Evolutionary conservation across 1,284 basidiomycete genomes (phyloP).

Genomic region (Cystobasidium pallidum): DNA sequence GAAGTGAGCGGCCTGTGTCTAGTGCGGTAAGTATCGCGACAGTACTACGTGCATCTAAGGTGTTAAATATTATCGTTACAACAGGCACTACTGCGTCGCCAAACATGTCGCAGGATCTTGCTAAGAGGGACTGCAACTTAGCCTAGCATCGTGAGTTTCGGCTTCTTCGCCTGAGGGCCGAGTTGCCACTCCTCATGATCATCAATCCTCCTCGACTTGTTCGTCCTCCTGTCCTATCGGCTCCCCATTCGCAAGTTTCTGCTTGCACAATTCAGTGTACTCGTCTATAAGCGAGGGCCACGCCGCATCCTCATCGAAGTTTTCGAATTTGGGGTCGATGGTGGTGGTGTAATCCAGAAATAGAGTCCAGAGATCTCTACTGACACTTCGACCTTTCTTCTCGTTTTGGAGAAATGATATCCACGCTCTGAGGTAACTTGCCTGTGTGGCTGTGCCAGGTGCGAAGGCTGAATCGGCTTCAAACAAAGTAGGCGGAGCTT

Average conservation of each 20-base stretch:
- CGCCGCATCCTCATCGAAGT: constrained; percentile 63
- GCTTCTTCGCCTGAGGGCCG: neutral
- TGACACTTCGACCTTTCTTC: constrained; percentile 41
- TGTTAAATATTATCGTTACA: no score
- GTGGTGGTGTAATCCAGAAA: constrained; percentile 45
- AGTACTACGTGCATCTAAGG: no score
- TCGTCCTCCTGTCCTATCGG: constrained; percentile 14
- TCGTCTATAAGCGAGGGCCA: constrained; percentile 89
- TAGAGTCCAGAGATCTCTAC: constrained; percentile 44
- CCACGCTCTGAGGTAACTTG: constrained; percentile 31
- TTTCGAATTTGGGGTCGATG: constrained; percentile 20
- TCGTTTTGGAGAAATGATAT: constrained; percentile 33
- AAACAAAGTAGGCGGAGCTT: constrained; percentile 60
- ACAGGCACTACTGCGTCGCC: neutral
- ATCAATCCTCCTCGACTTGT: constrained; percentile 14
- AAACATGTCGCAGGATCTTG: neutral
- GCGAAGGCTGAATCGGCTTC: constrained; percentile 38
- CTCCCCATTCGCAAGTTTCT: constrained; percentile 21
- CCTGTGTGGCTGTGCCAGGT: constrained; percentile 17
- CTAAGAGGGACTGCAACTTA: neutral
- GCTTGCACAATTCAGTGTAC: constrained; percentile 70
- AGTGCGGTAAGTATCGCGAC: neutral
- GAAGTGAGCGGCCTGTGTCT: neutral
- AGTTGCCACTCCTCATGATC: neutral
- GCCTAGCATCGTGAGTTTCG: neutral